Evolutionary conservation across 805 yeast genomes (phyloP), one percentile per base, ranked within the genome.

Genomic region (Lachancea sp.): DNA sequence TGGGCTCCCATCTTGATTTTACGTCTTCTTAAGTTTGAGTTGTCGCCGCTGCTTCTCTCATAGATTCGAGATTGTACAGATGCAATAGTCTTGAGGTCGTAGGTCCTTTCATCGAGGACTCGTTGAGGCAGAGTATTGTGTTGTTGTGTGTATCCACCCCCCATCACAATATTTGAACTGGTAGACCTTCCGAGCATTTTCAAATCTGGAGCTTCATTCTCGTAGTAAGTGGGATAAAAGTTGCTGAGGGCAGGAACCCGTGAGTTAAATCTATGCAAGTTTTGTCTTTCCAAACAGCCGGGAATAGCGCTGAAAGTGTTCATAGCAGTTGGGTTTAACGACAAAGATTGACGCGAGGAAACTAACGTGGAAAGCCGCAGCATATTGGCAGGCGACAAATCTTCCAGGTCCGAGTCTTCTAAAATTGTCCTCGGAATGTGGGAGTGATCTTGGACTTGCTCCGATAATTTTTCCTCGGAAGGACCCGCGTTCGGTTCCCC

Each of bases 271-370:
- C 57, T 47, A 30, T 55, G 55, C 35, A 61, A 42, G 36, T 60
- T 60, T 32, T 60, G 63, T 44, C 62, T 58, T 45, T 61, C 64
- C 26, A 63, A 35, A 42, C 63, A 59, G 8, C 64, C 62, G 9
- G 56, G 60, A 19, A 60, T 57, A 8, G 56, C 50, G 23, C 50
- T 69, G 64, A 53, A 70, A 68, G 40, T 64, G 70, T 16, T 60
- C 70, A 29, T 63, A 8, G 52, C 52, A 1, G 84, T 78, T 1
- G 84, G 72, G 19, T 74, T 70, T 35, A 90, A 60, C n/a, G 84
- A 77, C 45, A 90, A 68, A 0, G 97, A 85, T 49, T 84, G 87
- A 47, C 96, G 74, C 2, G 90, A 78, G 12, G 81, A 76, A 35
- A 78, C 74, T 43, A 90, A 65, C 4, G 84, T 72, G 1, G 83